These are phyloP conservation scores for Arthroderma uncinatum DNA, from an alignment of 2,329 filamentous ascomycete genomes.

Conservation along the genomic window DNA sequence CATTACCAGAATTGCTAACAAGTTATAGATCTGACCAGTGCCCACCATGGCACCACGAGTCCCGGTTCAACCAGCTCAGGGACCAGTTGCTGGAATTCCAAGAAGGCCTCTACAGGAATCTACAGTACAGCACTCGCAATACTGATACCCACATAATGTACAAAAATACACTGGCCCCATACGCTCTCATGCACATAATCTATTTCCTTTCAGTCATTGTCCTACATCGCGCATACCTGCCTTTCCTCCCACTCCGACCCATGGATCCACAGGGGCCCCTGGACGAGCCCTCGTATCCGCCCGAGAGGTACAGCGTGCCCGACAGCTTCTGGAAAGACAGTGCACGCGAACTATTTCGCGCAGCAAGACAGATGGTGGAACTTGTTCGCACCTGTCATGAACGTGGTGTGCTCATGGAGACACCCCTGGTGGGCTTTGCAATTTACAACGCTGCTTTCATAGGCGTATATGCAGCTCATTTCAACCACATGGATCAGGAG, in stretches of 20 bases:
- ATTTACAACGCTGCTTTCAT: constrained; percentile 44
- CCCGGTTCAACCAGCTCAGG: constrained; percentile 39
- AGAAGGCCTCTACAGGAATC: constrained; percentile 40
- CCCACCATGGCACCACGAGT: constrained; percentile 44
- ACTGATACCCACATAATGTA: constrained; percentile 45
- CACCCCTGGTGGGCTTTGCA: constrained; percentile 45
- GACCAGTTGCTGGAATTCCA: constrained; percentile 40
- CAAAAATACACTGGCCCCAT: constrained; percentile 41
- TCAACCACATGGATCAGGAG: constrained; percentile 46
- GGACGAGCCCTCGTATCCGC: constrained; percentile 39
- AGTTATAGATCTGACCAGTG: constrained; percentile 34
- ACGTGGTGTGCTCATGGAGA: constrained; percentile 42
- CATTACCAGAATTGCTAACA: constrained; percentile 3
- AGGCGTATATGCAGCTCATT: constrained; percentile 44
- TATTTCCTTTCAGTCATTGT: constrained; percentile 45
- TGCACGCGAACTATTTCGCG: constrained; percentile 40
- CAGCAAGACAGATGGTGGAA: constrained; percentile 44
- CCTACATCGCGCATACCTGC: constrained; percentile 46
- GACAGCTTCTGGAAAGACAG: constrained; percentile 45
- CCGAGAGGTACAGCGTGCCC: constrained; percentile 34
- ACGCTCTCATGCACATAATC: constrained; percentile 45
- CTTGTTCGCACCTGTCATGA: constrained; percentile 42
- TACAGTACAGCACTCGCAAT: constrained; percentile 42
- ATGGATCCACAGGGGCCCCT: constrained; percentile 42
- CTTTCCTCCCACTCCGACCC: constrained; percentile 42